Conservation (phyloP, 768 basidiomycete genomes). For the Leccinum fibrillosum region DNA sequence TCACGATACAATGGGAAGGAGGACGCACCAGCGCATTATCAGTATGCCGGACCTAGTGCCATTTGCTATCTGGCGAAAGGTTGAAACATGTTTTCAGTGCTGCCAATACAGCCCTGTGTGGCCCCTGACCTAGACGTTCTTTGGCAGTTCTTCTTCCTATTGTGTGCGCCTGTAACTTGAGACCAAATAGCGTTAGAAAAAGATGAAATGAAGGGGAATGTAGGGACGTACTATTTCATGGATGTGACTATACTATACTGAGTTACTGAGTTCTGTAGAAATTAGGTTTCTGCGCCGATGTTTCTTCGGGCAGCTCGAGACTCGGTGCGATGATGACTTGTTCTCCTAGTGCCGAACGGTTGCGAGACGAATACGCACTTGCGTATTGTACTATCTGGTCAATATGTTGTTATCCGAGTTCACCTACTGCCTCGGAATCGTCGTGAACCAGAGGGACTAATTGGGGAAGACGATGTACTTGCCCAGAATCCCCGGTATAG, state of each 20-base stretch:
- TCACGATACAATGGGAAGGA: background rate
- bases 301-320: slow-evolving; percentile 52
- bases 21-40: slow-evolving; percentile 50
- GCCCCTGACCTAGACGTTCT: slow-evolving; percentile 58
- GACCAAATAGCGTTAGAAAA: background rate
- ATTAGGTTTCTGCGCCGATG: slow-evolving; percentile 45
- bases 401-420: slow-evolving; percentile 46
- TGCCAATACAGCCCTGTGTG: slow-evolving; percentile 39
- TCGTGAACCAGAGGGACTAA: background rate
- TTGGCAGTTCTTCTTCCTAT: slow-evolving; percentile 48
- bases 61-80: slow-evolving; percentile 45
- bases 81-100: slow-evolving; percentile 25
- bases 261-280: slow-evolving; percentile 23
- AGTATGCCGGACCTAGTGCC: slow-evolving; percentile 58
- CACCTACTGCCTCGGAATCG: slow-evolving; percentile 42
- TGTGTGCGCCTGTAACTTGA: slow-evolving; percentile 46
- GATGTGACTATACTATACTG: slow-evolving; percentile 33
- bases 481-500: slow-evolving; percentile 54
- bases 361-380: slow-evolving; percentile 33
- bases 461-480: slow-evolving; percentile 1
- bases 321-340: slow-evolving; percentile 40
- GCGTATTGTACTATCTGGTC: slow-evolving; percentile 65
- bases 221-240: slow-evolving; percentile 21
- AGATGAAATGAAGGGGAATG: background rate
- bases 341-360: background rate